Conservation (phyloP, 345 rosid genomes). For the Diplotaxis tenuifolia region DNA sequence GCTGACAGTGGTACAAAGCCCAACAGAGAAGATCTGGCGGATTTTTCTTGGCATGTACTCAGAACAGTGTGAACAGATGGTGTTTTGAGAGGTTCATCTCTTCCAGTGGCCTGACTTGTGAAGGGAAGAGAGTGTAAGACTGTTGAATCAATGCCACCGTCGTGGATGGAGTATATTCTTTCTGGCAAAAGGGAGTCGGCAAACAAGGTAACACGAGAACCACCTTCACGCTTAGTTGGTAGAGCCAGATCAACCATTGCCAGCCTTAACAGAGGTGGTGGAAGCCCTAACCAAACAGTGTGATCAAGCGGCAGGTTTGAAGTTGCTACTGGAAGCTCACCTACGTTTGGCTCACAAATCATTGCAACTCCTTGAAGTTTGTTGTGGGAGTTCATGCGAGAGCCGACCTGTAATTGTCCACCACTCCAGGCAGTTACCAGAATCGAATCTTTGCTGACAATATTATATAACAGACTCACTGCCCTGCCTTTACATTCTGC, state of each 20-base stretch:
- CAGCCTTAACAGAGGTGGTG: conserved; percentile 85
- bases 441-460: conserved; percentile 85
- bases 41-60: conserved; percentile 76
- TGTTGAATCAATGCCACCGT: conserved; percentile 84
- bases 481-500: conserved; percentile 85
- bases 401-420: conserved; percentile 91
- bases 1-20: conserved; percentile 73
- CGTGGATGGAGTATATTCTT: conserved; percentile 72
- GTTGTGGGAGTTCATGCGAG: conserved; percentile 59
- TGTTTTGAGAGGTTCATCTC: conserved; percentile 62
- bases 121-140: conserved; percentile 93
- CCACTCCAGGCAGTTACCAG: conserved; percentile 96
- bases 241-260: conserved; percentile 93
- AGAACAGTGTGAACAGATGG: conserved; percentile 88
- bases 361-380: conserved; percentile 72
- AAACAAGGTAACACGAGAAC: conserved; percentile 52
- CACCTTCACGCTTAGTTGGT: conserved; percentile 49
- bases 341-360: conserved; percentile 73
- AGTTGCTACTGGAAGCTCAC: conserved; percentile 50
- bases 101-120: conserved; percentile 69
- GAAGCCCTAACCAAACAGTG: conserved; percentile 79
- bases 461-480: conserved; percentile 68
- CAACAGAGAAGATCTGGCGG: conserved; percentile 50
- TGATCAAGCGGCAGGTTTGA: conserved; percentile 60
- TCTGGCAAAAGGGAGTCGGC: conserved; percentile 81